phyloP scores from a whole-genome alignment of 345 rosid genomes.

The Eucalyptus sp. region DNA sequence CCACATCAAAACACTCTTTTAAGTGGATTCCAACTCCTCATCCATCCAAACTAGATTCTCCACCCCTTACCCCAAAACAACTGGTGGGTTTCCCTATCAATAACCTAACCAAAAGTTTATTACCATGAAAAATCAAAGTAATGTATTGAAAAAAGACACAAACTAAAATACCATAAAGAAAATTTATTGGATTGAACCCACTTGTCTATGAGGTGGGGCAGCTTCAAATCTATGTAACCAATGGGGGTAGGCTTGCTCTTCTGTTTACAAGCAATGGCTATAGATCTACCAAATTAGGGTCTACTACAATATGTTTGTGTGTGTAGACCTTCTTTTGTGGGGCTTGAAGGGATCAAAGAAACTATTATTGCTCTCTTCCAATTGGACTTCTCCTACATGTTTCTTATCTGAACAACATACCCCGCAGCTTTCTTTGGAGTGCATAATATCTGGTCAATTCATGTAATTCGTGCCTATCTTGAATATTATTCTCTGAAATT shows the following conservation, averaged over 20 bases:
- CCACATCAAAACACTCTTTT: slow-evolving; percentile 20
- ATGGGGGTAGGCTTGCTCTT: slow-evolving; percentile 1
- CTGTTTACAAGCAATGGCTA: neutral
- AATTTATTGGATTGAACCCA: neutral
- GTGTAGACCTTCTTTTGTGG: neutral
- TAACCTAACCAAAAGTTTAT: slow-evolving; percentile 22
- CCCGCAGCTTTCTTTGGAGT: slow-evolving; percentile 1
- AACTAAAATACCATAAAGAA: neutral
- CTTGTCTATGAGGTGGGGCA: slow-evolving; percentile 6
- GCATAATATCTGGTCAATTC: neutral
- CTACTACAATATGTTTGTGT: neutral
- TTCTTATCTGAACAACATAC: slow-evolving; percentile 1
- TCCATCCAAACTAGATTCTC: slow-evolving; percentile 28
- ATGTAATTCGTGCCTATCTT: neutral
- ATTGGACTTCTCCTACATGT: neutral
- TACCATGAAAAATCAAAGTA: neutral
- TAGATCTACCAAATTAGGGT: neutral
- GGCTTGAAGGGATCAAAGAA: neutral
- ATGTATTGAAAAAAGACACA: neutral
- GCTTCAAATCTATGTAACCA: slow-evolving; percentile 17
- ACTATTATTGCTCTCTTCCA: neutral
- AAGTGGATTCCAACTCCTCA: slow-evolving; percentile 81
- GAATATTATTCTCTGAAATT: neutral
- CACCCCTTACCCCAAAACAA: neutral
- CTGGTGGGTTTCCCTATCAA: slow-evolving; percentile 52